phyloP scores from a whole-genome alignment of 768 basidiomycete species.

The Mycena maculata region DNA sequence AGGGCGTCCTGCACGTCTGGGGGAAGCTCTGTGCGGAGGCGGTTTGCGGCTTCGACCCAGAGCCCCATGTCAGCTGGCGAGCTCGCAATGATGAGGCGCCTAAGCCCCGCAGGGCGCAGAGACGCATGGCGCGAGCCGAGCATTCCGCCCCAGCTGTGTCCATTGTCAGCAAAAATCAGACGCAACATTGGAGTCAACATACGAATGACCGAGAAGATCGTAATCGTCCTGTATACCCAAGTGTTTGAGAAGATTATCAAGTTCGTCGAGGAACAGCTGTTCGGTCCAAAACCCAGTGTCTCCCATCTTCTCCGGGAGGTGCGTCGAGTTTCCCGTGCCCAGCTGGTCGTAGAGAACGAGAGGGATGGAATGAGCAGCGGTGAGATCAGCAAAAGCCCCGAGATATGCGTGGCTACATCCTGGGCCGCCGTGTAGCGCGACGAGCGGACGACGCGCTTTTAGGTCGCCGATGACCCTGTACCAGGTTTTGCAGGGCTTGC shows the following conservation, averaged over 20 bases:
- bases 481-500: conserved; percentile 54
- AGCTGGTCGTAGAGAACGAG: conserved; percentile 69
- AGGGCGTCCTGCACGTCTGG: conserved; percentile 46
- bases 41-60: conserved; percentile 45
- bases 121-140: conserved; percentile 53
- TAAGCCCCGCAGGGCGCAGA: conserved; percentile 56
- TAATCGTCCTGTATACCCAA: conserved; percentile 58
- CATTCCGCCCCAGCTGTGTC: conserved; percentile 57
- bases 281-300: conserved; percentile 60
- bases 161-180: not conserved
- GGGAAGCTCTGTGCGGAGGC: conserved; percentile 44
- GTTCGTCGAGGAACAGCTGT: conserved; percentile 63
- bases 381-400: conserved; percentile 52
- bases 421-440: conserved; percentile 67
- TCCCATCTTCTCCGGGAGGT: conserved; percentile 59
- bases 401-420: conserved; percentile 59
- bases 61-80: conserved; percentile 58
- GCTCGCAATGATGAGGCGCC: conserved; percentile 57
- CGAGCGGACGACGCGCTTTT: conserved; percentile 51
- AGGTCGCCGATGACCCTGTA: conserved; percentile 63
- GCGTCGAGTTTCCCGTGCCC: conserved; percentile 65
- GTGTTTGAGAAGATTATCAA: conserved; percentile 57
- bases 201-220: conserved; percentile 64
- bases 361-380: conserved; percentile 50
- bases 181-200: conserved; percentile 39